Percentiles rank a stretch among this genome's conserved stretches.
These are phyloP conservation scores for Mycena venus DNA, from an alignment of 768 basidiomycete genomes.

Conservation along the genomic window DNA sequence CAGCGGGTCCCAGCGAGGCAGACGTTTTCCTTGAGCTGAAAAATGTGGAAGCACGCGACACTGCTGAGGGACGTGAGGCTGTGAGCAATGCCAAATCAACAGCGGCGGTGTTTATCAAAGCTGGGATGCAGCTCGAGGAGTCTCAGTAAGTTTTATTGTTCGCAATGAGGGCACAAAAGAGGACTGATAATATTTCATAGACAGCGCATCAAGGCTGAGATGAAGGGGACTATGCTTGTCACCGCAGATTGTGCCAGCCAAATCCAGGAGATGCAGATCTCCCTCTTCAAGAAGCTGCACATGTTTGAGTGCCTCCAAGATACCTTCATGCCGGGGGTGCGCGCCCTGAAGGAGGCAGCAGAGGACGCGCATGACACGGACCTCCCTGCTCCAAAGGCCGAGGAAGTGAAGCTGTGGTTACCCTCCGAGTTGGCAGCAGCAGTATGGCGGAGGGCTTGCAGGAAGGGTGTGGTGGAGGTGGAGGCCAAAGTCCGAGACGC, in stretches of 20 bases:
- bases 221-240: neutral
- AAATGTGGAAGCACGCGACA: neutral
- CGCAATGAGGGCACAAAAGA: too few species aligned
- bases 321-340: conserved; percentile 12
- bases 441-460: neutral
- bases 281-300: conserved; percentile 12
- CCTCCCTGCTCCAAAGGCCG: conserved; percentile 4
- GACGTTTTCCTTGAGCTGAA: conserved; percentile 14
- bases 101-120: conserved; percentile 7
- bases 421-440: neutral
- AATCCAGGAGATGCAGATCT: conserved; percentile 20
- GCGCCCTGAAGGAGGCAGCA: neutral
- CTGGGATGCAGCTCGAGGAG: conserved; percentile 21
- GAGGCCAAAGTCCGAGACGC: conserved; percentile 11
- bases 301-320: conserved; percentile 5
- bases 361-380: conserved; percentile 20
- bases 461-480: neutral
- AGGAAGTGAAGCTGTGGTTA: conserved; percentile 26
- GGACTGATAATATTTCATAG: neutral
- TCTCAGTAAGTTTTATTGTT: conserved; percentile 8
- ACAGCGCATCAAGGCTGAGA: neutral
- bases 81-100: neutral
- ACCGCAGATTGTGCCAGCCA: conserved; percentile 3
- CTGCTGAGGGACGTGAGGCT: neutral
- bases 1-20: neutral